phyloP scores from a whole-genome alignment of 202 grass and related monocot species.

The Elaeis oleifera region DNA sequence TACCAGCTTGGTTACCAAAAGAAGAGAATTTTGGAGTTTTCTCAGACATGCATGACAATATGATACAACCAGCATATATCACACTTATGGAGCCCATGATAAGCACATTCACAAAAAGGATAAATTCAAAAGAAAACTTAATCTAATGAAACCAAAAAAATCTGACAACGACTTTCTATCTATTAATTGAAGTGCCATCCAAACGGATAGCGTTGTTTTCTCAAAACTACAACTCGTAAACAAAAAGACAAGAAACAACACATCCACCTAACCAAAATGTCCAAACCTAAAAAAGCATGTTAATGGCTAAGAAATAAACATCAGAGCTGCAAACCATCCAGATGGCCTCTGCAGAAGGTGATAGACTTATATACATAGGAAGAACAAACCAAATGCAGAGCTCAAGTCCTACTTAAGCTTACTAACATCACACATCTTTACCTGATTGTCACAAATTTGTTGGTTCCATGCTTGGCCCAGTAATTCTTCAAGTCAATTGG shows the following conservation, averaged over 20 bases:
- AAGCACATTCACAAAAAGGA: too few species aligned
- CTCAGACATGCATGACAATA: too few species aligned
- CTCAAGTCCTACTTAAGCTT: conserved; percentile 2
- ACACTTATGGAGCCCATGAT: too few species aligned
- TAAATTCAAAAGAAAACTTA: too few species aligned
- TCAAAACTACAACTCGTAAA: not conserved
- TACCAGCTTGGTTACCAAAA: too few species aligned
- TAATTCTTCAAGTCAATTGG: conserved; percentile 62
- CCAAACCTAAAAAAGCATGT: conserved; percentile 1
- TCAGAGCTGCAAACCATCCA: not conserved
- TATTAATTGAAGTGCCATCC: not conserved
- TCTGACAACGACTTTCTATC: not conserved
- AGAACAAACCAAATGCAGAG: conserved; percentile 8
- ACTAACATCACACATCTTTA: conserved; percentile 19
- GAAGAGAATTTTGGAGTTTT: too few species aligned
- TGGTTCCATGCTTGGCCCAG: conserved; percentile 75
- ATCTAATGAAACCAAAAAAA: too few species aligned
- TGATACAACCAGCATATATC: too few species aligned
- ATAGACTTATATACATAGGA: conserved; percentile 16
- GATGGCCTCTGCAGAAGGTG: conserved; percentile 10
- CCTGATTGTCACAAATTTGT: conserved; percentile 73
- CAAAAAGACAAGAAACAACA: not conserved
- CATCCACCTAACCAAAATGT: not conserved
- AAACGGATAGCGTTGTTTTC: not conserved
- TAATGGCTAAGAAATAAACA: not conserved